Percentiles rank a stretch among this genome's conserved stretches.
phyloP scores from a whole-genome alignment of 257 asterid species.

The Salvia hispanica region DNA sequence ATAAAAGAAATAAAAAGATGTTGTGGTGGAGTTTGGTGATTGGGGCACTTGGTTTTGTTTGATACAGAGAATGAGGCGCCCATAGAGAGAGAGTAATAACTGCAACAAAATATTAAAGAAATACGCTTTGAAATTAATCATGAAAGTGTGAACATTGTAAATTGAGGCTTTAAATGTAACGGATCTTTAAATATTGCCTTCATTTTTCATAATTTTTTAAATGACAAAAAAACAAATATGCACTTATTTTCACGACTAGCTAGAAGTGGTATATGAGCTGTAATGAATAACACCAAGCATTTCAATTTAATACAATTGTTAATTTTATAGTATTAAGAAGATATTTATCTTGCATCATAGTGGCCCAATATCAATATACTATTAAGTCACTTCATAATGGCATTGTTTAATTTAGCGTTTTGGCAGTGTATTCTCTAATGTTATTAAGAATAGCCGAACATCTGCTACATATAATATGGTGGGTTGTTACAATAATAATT shows the following conservation, averaged over 20 bases:
- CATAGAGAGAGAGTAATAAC: constrained; percentile 27
- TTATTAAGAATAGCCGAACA: no score
- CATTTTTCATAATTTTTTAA: no score
- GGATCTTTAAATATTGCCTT: not conserved
- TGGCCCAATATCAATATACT: not conserved
- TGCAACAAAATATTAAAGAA: not conserved
- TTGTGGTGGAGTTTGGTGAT: constrained; percentile 8
- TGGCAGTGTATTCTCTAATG: not conserved
- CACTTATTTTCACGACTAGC: not conserved
- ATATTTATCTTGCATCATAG: not conserved
- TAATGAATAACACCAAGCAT: not conserved
- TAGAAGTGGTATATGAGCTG: constrained; percentile 25
- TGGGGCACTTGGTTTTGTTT: constrained; percentile 26
- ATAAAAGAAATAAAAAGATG: not conserved
- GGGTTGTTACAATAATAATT: no score
- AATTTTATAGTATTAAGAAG: not conserved
- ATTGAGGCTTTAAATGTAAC: not conserved
- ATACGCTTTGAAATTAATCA: not conserved
- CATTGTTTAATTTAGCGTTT: not conserved
- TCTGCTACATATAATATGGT: no score
- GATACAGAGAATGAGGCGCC: constrained; percentile 21
- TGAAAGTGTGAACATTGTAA: constrained; percentile 19
- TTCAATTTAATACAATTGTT: not conserved
- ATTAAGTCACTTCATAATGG: not conserved
- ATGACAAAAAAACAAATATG: not conserved